Conservation (phyloP, 2,329 filamentous ascomycete species). For the Fragosphaeria purpurea region DNA sequence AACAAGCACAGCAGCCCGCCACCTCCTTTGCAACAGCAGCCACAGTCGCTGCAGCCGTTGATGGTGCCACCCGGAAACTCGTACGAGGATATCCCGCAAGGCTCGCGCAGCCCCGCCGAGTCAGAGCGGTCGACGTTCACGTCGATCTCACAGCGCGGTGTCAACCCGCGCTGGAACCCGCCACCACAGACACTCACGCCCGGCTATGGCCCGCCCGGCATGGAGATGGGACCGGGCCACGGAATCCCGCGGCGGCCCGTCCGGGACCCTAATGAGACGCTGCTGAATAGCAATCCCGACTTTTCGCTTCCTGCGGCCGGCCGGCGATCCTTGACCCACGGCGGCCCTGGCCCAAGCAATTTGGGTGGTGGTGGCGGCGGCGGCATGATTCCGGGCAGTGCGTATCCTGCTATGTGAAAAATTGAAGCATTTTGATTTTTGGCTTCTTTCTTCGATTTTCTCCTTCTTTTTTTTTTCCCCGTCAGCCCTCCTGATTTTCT, state of each 20-base stretch:
- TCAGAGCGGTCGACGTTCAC: conserved; percentile 83
- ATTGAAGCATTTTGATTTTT: background rate
- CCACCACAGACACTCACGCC: conserved; percentile 34
- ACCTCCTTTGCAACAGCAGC: conserved; percentile 21
- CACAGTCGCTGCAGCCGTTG: conserved; percentile 14
- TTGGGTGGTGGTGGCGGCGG: conserved; percentile 20
- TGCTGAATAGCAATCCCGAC: conserved; percentile 75
- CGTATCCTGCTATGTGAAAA: conserved; percentile 33
- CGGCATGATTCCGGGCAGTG: conserved; percentile 42
- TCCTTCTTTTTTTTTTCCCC: background rate
- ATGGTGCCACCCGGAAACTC: conserved; percentile 16
- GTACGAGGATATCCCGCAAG: conserved; percentile 27
- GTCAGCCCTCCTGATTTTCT: no score
- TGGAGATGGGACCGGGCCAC: background rate
- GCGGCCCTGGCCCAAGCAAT: conserved; percentile 6
- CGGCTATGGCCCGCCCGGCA: conserved; percentile 25
- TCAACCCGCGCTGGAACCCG: conserved; percentile 80
- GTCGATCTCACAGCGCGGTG: conserved; percentile 74
- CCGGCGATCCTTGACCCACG: conserved; percentile 3
- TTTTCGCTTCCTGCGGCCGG: conserved; percentile 57
- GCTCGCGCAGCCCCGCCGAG: conserved; percentile 59
- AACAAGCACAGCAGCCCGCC: background rate
- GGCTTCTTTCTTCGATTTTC: background rate
- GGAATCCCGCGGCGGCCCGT: conserved; percentile 29
- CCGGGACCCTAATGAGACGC: conserved; percentile 56